Conservation (phyloP, 2,329 filamentous ascomycete species). For the Talaromyces funiculosus region DNA sequence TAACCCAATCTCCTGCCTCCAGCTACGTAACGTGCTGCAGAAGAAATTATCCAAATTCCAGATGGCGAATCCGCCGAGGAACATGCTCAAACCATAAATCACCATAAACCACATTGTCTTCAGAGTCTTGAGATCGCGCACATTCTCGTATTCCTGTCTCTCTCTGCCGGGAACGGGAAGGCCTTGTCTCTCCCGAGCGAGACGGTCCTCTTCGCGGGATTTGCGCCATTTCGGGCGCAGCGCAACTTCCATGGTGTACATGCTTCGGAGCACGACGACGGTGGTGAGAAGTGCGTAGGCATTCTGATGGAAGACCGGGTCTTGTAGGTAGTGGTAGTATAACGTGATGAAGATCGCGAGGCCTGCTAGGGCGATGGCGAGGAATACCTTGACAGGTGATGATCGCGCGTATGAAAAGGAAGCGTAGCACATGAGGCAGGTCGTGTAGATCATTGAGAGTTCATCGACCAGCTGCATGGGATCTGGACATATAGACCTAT, state of each 20-base stretch:
- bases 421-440: conserved; percentile 64
- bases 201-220: conserved; percentile 41
- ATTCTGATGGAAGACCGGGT: conserved; percentile 76
- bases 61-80: conserved; percentile 67
- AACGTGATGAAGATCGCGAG: conserved; percentile 66
- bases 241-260: conserved; percentile 69
- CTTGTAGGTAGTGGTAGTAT: conserved; percentile 74
- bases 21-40: conserved; percentile 59
- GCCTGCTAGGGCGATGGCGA: conserved; percentile 54
- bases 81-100: conserved; percentile 60
- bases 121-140: conserved; percentile 53
- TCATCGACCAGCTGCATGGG: conserved; percentile 68
- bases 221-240: conserved; percentile 55
- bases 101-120: conserved; percentile 74
- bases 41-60: conserved; percentile 78
- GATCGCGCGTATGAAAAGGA: conserved; percentile 67
- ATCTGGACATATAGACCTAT: not conserved
- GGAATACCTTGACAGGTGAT: conserved; percentile 43
- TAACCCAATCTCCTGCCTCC: conserved; percentile 63
- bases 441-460: conserved; percentile 67
- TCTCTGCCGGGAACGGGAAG: conserved; percentile 39
- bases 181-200: conserved; percentile 32
- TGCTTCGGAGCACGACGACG: conserved; percentile 64
- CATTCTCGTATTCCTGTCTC: conserved; percentile 46
- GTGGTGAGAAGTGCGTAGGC: conserved; percentile 69